phyloP scores from a whole-genome alignment of 192 early-diverging fungal genomes.

The Anaeromyces robustus region DNA sequence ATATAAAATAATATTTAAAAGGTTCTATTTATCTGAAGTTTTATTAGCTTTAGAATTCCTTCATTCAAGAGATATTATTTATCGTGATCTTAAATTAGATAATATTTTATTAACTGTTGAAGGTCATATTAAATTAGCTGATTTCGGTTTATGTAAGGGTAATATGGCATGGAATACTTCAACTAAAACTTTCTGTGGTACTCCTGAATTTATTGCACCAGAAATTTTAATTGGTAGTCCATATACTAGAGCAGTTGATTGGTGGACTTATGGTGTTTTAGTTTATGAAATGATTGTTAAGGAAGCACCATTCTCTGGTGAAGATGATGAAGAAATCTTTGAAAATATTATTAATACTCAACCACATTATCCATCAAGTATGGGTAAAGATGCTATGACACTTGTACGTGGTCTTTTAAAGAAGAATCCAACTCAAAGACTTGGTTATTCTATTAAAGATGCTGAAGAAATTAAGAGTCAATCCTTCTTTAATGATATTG shows the following conservation, averaged over 20 bases:
- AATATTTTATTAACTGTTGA: slow-evolving; percentile 83
- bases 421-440: not conserved
- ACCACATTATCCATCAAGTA: slow-evolving; percentile 81
- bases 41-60: slow-evolving; percentile 89
- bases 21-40: slow-evolving; percentile 93
- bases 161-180: slow-evolving; percentile 80
- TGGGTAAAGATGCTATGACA: slow-evolving; percentile 82
- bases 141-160: slow-evolving; percentile 96
- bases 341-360: slow-evolving; percentile 92
- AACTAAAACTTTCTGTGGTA: slow-evolving; percentile 94
- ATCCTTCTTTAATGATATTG: slow-evolving; percentile 87
- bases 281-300: slow-evolving; percentile 65
- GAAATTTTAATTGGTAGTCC: slow-evolving; percentile 92
- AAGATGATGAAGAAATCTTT: slow-evolving; percentile 96
- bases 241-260: slow-evolving; percentile 89
- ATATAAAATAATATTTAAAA: slow-evolving; percentile 78
- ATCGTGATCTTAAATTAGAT: slow-evolving; percentile 51
- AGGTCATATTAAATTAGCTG: slow-evolving; percentile 97
- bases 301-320: slow-evolving; percentile 74
- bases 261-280: slow-evolving; percentile 95
- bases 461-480: not conserved
- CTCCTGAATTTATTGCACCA: slow-evolving; percentile 98
- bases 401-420: slow-evolving; percentile 43
- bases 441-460: not conserved
- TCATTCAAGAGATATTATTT: slow-evolving; percentile 83